Evolutionary conservation across 106 monocot genomes (phyloP), one percentile per base, ranked within the genome.

Genomic region (Apostasia shenzhenica): DNA sequence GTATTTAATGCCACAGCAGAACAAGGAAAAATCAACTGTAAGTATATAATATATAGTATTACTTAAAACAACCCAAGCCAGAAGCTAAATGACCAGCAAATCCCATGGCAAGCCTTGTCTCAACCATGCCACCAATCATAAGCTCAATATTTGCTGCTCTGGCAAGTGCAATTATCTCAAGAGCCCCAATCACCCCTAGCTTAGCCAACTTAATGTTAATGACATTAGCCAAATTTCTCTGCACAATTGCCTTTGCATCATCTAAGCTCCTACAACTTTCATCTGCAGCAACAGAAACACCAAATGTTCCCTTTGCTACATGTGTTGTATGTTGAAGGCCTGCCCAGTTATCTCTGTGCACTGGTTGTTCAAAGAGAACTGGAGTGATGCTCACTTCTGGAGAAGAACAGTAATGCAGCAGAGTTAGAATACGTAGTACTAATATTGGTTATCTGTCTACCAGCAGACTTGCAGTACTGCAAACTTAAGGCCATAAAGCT

Each of bases 81-180:
- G 95, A 89, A 49, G 95, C 95, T 13, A 97, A 56, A 83, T 97
- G 95, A 66, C 82, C 86, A 65, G 95, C 81, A 81, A 97, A 97
- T 41, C 95, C 95, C 89, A 89, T 92, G 43, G 92, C 86, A 68
- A 97, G 79, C 70, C 86, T 89, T n/a, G 92, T 97, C 74, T 97
- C 97, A 45, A 89, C 92, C 97, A 92, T 97, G 10, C 97, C 97
- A 43, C 97, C 92, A 67, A 97, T 92, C 97, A 97, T 92, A 57
- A 97, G 89, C 4, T 43, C 72, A 57, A 83, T 52, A 1, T 76
- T 79, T 9, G 80, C 69, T 54, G 66, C 82, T 80, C 69, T 84
- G 14, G 86, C 84, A 43, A 65, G 72, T 41, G 90, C 79, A 69
- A 92, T 92, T 46, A 99, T 66, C 50, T 90, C 85, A 65, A 99